A percentile compares a stretch with the other conserved stretches of the same genome.
Evolutionary conservation across 495 filamentous ascomycete species (phyloP).

Genomic region (Cladorrhinum samala): DNA sequence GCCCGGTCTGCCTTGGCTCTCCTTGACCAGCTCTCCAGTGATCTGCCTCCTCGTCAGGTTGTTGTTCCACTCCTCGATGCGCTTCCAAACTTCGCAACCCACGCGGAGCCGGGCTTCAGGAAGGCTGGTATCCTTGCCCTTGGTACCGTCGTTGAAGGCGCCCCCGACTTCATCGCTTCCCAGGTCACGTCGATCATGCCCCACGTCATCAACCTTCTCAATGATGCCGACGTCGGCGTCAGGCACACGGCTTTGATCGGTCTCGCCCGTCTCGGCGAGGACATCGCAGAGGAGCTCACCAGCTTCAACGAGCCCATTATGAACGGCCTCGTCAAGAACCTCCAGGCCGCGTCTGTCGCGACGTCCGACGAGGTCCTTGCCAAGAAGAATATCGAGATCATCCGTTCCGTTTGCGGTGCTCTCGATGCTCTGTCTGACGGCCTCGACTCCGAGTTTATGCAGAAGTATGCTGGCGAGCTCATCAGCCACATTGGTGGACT

Average conservation of each 20-base stretch:
- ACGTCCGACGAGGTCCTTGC: conserved; percentile 45
- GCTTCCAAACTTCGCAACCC: conserved; percentile 72
- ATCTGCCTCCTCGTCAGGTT: conserved; percentile 87
- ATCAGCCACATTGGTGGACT: conserved; percentile 77
- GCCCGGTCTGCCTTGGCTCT: conserved; percentile 78
- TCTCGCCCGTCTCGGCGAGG: conserved; percentile 83
- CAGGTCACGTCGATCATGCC: conserved; percentile 84
- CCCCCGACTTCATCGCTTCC: conserved; percentile 89
- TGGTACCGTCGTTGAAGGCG: conserved; percentile 92
- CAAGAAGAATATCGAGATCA: conserved; percentile 72
- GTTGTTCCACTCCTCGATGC: conserved; percentile 85
- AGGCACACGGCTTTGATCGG: conserved; percentile 80
- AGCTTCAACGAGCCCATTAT: conserved; percentile 77
- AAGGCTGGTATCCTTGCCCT: conserved; percentile 88
- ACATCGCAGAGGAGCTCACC: conserved; percentile 81
- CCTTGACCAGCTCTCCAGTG: conserved; percentile 79
- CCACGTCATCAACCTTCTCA: conserved; percentile 73
- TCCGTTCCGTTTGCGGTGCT: conserved; percentile 83
- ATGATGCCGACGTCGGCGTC: conserved; percentile 74
- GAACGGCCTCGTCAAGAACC: conserved; percentile 76
- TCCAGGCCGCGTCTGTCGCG: conserved; percentile 63
- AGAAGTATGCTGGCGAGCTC: conserved; percentile 72
- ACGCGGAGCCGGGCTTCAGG: conserved; percentile 64
- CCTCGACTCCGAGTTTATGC: conserved; percentile 75
- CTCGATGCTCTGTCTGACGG: conserved; percentile 89